Evolutionary conservation across 208 protist genomes (phyloP).

Genomic region (Herpetomonas muscarum): DNA sequence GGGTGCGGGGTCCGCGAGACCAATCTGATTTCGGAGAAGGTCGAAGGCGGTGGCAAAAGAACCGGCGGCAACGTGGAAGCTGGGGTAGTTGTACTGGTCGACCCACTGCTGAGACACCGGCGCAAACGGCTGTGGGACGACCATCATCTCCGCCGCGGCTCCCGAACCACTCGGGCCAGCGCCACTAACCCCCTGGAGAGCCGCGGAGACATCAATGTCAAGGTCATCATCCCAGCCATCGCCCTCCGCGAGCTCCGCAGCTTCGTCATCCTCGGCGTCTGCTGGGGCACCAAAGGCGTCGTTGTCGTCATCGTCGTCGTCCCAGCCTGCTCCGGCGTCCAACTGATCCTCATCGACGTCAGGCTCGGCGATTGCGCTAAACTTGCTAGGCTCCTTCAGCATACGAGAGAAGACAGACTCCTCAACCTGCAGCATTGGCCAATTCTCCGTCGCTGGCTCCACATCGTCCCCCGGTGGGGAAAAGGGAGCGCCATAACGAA

Average conservation of each 20-base stretch:
- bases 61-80: conserved; percentile 94
- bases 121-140: conserved; percentile 53
- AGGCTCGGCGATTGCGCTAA: conserved; percentile 30
- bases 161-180: conserved; percentile 7
- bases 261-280: conserved; percentile 9
- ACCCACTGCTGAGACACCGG: conserved; percentile 75
- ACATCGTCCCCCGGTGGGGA: conserved; percentile 7
- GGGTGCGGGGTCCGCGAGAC: conserved; percentile 87
- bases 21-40: conserved; percentile 87
- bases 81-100: conserved; percentile 75
- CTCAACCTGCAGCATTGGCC: conserved; percentile 78
- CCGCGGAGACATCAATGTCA: conserved; percentile 54
- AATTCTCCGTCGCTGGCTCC: conserved; percentile 55
- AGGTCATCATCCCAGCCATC: conserved; percentile 76
- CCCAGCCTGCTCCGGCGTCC: conserved; percentile 40
- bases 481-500: conserved; percentile 7
- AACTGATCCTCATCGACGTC: conserved; percentile 26
- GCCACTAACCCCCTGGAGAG: conserved; percentile 7
- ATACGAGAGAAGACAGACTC: conserved; percentile 74
- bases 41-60: conserved; percentile 92
- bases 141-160: conserved; percentile 12
- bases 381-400: conserved; percentile 54
- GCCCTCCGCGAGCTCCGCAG: conserved; percentile 15
- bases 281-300: conserved; percentile 8
- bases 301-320: conserved; percentile 44